Percentiles rank a stretch among this genome's conserved stretches.
Conservation (phyloP, 2,329 filamentous ascomycete genomes). For the Alternaria longipes region DNA sequence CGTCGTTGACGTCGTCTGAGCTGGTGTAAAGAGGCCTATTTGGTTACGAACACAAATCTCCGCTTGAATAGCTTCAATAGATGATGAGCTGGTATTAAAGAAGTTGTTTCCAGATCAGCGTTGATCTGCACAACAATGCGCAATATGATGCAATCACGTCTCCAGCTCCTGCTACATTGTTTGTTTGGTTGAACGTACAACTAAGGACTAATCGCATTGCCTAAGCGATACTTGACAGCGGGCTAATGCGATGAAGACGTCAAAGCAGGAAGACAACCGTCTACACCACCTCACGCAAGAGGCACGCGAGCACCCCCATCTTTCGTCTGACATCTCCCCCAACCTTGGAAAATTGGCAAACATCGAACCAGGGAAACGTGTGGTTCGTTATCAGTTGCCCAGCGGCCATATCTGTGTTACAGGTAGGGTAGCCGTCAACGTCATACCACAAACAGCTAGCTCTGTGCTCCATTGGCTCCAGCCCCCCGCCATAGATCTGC, state of each 20-base stretch:
- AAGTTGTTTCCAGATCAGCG: not conserved
- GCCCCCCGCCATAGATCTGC: constrained; percentile 35
- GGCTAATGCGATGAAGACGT: constrained; percentile 2
- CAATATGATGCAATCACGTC: constrained; percentile 1
- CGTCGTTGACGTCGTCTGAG: constrained; percentile 22
- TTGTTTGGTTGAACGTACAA: constrained; percentile 10
- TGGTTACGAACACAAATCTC: not conserved
- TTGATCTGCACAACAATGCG: constrained; percentile 6
- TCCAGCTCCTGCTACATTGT: not conserved
- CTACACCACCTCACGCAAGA: not conserved
- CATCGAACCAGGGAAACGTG: constrained; percentile 23
- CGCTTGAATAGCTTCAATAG: not conserved
- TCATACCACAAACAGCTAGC: constrained; percentile 36
- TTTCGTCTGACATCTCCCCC: constrained; percentile 19
- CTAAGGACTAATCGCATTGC: constrained; percentile 14
- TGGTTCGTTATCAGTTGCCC: constrained; percentile 33
- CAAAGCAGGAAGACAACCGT: not conserved
- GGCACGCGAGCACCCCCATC: constrained; percentile 21
- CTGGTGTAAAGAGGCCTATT: constrained; percentile 8
- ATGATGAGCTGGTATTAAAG: not conserved
- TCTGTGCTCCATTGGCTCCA: constrained; percentile 27
- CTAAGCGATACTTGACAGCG: constrained; percentile 11
- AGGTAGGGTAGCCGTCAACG: constrained; percentile 25
- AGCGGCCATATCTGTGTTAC: constrained; percentile 21
- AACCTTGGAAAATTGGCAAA: constrained; percentile 35